A percentile compares a stretch with the other conserved stretches of the same genome.
Conservation (phyloP, 805 yeast genomes). For the Yarrowia alimentaria region DNA sequence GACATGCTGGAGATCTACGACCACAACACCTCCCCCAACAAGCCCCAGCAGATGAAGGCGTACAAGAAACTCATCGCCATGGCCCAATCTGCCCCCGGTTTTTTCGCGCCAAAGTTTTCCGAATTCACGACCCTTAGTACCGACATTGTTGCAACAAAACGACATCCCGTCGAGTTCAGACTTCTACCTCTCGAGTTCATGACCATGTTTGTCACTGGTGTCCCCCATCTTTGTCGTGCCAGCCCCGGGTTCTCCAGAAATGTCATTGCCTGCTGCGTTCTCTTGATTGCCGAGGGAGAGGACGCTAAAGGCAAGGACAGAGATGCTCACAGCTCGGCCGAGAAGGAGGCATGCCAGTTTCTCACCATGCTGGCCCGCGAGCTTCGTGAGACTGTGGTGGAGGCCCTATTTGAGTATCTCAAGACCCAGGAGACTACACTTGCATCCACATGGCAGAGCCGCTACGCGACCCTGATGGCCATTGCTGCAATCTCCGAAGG, state of each 20-base stretch:
- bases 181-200: constrained; percentile 26
- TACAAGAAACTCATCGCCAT: constrained; percentile 20
- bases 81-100: constrained; percentile 8
- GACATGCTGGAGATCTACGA: constrained; percentile 9
- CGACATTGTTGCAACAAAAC: constrained; percentile 15
- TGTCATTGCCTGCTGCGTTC: constrained; percentile 14
- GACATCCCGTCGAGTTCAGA: constrained; percentile 22
- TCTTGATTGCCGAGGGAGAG: constrained; percentile 18
- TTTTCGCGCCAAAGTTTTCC: constrained; percentile 11
- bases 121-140: constrained; percentile 14
- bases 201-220: constrained; percentile 25
- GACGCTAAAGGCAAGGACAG: constrained; percentile 16
- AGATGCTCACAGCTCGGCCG: constrained; percentile 2
- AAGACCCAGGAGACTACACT: constrained; percentile 13
- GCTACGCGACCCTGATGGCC: constrained; percentile 97
- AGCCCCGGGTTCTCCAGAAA: constrained; percentile 13
- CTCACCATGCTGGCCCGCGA: constrained; percentile 22
- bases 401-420: constrained; percentile 7
- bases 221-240: constrained; percentile 20
- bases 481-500: constrained; percentile 97
- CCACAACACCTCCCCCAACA: constrained; percentile 18
- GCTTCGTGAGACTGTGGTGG: constrained; percentile 18
- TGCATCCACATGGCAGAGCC: constrained; percentile 71
- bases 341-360: constrained; percentile 16
- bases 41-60: constrained; percentile 5